These are phyloP conservation scores for Microsporum audouinii DNA, from an alignment of 2,329 filamentous ascomycete genomes.

Conservation along the genomic window DNA sequence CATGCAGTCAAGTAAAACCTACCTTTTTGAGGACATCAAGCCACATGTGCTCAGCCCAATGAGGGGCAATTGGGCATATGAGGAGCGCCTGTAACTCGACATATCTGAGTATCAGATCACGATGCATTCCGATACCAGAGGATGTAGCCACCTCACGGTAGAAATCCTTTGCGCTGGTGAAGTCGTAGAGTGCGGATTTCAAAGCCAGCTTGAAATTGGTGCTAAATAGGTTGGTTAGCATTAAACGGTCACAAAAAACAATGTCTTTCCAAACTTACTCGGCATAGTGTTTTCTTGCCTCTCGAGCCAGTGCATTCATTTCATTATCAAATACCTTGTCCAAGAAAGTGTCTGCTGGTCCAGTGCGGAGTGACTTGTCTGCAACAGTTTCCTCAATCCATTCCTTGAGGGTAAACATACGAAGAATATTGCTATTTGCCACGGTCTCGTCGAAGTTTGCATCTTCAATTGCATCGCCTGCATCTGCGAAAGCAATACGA, in stretches of 20 bases:
- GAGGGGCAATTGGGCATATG: conserved; percentile 73
- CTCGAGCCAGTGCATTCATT: conserved; percentile 69
- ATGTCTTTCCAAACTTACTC: conserved; percentile 35
- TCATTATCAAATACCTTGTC: conserved; percentile 90
- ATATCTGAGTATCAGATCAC: conserved; percentile 65
- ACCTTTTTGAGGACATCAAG: conserved; percentile 70
- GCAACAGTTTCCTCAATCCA: conserved; percentile 82
- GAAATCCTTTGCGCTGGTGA: conserved; percentile 75
- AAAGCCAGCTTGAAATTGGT: conserved; percentile 80
- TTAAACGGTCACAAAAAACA: neutral
- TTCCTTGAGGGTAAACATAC: conserved; percentile 70
- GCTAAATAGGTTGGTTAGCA: conserved; percentile 20
- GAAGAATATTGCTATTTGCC: conserved; percentile 80
- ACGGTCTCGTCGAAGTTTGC: conserved; percentile 96
- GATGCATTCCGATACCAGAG: conserved; percentile 75
- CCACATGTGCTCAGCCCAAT: conserved; percentile 94
- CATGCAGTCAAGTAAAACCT: neutral
- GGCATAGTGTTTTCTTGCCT: conserved; percentile 68
- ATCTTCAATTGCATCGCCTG: conserved; percentile 86
- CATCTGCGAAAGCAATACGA: conserved; percentile 83
- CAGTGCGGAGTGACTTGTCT: conserved; percentile 65
- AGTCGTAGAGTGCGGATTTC: conserved; percentile 79
- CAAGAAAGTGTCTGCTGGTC: conserved; percentile 63
- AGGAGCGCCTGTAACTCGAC: conserved; percentile 77
- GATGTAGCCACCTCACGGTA: conserved; percentile 75